Base-by-base conservation (phyloP, 2,329 filamentous ascomycete species). In the Saccharata proteae region DNA sequence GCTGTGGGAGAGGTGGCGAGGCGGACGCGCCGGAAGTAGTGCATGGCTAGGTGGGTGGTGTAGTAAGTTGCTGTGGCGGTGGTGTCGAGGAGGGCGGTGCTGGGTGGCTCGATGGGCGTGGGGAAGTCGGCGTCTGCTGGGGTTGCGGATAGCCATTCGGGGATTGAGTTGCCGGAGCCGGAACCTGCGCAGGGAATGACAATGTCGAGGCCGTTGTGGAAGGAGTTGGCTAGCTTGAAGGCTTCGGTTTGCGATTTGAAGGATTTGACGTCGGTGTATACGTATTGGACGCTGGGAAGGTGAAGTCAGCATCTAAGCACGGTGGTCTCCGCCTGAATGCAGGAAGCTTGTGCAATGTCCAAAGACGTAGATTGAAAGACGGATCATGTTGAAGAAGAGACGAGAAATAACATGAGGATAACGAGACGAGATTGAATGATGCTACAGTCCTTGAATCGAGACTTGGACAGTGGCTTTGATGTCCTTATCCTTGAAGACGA, bases 11-110 rank as follows among this genome's bases (percentile, higher is more conserved):
- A 29, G 2, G 37, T 16, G 14, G 18, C 46, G 37, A 58, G 58
- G 14, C 7, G 23, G 11, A n/a, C 3, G 12, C 16, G 8, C 8
- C 27, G 27, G 32, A 35, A 35, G 38, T 59, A 54, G 39, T 58
- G 54, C 2, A 51, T 32, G 1, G 51, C 48, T 8, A 54, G 44
- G 21, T 47, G 40, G 9, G 43, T 36, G 7, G 43, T 43, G 34
- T 47, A 46, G 34, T 43, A 50, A 5, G 43, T 34, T 4, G 44
- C 51, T 3, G 33, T 43, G 5, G 51, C 30, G 26, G 48, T 49
- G 4, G 48, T 41, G 22, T 53, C 43, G 13, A 54, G 16, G 10
- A 29, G 29, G 11, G 18, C 9, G 4, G 37, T 37, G 35, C 42
- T 37, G 16, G 57, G 47, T 3, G 54, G 50, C 22, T 6, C 42